Percentiles rank a stretch among this genome's conserved stretches.
phyloP scores from a whole-genome alignment of 345 rosid genomes.

The Pistacia atlantica region DNA sequence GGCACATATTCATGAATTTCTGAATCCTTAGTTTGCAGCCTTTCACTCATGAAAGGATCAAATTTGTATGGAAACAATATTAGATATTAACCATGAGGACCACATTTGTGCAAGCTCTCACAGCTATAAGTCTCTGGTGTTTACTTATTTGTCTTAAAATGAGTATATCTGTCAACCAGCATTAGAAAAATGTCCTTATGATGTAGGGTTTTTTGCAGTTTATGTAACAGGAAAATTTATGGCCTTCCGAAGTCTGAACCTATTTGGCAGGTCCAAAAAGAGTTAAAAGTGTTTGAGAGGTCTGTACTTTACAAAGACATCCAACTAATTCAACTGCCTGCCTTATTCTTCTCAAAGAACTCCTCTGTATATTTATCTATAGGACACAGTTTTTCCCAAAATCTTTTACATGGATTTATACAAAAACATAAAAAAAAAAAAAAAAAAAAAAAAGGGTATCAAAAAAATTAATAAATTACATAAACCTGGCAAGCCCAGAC shows the following conservation, averaged over 20 bases:
- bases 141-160: too few species aligned
- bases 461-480: conserved; percentile 32
- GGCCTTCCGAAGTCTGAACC: not conserved
- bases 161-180: too few species aligned
- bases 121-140: too few species aligned
- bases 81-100: too few species aligned
- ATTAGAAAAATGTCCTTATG: not conserved
- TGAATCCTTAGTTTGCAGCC: too few species aligned
- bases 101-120: too few species aligned
- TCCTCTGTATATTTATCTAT: conserved; percentile 41
- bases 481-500: conserved; percentile 22
- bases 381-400: conserved; percentile 38
- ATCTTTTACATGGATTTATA: conserved; percentile 51
- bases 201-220: not conserved
- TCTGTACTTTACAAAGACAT: too few species aligned
- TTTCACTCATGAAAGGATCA: too few species aligned
- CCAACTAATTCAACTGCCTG: not conserved
- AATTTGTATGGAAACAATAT: too few species aligned
- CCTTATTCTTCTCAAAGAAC: conserved; percentile 27
- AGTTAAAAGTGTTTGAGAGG: too few species aligned
- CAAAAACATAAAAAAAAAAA: conserved; percentile 27
- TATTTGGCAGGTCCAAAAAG: not conserved
- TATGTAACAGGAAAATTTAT: not conserved
- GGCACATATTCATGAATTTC: too few species aligned
- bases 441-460: not conserved